Base-by-base conservation (phyloP, 2,329 filamentous ascomycete genomes). In the Rhinocladiella similis region DNA sequence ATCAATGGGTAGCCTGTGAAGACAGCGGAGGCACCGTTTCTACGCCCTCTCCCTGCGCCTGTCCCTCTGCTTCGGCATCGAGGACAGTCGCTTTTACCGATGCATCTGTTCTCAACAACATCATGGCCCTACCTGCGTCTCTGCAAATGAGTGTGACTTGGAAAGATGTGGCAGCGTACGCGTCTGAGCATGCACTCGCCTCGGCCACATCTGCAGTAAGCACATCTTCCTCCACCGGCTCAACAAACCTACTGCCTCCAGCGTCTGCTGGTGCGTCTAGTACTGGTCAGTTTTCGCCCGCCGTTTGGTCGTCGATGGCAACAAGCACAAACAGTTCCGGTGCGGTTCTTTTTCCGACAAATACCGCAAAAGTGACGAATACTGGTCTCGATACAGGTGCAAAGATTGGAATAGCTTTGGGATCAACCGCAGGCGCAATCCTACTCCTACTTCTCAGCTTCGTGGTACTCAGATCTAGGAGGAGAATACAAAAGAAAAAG, bases 1-100 rank as follows among this genome's bases (percentile, higher is more conserved):
- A 65, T 39, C 47, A 60, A 58, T 64, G 62, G 62, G 50, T 59
- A 3, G 55, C 53, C 4, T 63, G 62, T 33, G 54, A 59, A 41
- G 59, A 61, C 27, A 47, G 48, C 25, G 54, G 54, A 43, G 46
- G 18, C 18, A 55, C 56, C 36, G 53, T 62, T n/a, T 46, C 56
- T 13, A 50, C n/a, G 9, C 59, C 56, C 19, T 50, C 46, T 19
- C 53, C 53, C 46, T 63, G 61, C 54, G 57, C 48, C 49, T 63
- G 61, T 41, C 57, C 61, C 20, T 47, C 22, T 10, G 56, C 60
- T 3, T 53, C 10, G 27, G 27, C 4, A 12, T 33, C 51, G 13
- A 56, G 55, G 27, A 57, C 50, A 4, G 55, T 61, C 12, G 57
- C 56, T 20, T 63, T 64, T 36, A 56, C 49, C 36, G 62, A 55